A percentile compares a stretch with the other conserved stretches of the same genome.
These are phyloP conservation scores for Codiaeum variegatum DNA, from an alignment of 441 rosid genomes.

Conservation along the genomic window DNA sequence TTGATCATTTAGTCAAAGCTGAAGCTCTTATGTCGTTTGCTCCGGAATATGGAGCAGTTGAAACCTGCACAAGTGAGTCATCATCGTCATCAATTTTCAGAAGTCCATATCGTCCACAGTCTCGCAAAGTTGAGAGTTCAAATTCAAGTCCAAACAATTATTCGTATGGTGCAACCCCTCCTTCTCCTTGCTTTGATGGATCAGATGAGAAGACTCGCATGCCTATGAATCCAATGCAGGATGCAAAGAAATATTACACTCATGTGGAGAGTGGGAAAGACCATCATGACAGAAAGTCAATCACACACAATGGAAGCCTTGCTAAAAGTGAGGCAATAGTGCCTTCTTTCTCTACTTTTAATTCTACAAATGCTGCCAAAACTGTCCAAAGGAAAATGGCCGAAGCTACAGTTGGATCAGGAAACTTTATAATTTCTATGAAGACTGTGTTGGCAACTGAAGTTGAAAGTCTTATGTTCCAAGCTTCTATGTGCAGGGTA, in stretches of 20 bases:
- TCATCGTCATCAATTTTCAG: constrained; percentile 66
- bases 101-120: constrained; percentile 86
- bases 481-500: constrained; percentile 89
- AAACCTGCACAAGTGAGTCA: constrained; percentile 63
- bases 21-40: constrained; percentile 99
- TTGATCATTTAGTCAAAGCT: constrained; percentile 91
- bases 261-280: constrained; percentile 61
- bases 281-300: constrained; percentile 42
- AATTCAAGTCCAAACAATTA: constrained; percentile 71
- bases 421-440: constrained; percentile 47
- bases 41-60: constrained; percentile 97
- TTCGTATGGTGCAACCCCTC: constrained; percentile 82
- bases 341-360: constrained; percentile 51
- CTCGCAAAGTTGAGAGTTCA: constrained; percentile 63
- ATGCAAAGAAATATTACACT: constrained; percentile 61
- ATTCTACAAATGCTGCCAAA: constrained; percentile 52
- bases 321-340: constrained; percentile 46
- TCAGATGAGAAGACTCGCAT: constrained; percentile 57
- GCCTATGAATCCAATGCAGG: constrained; percentile 42
- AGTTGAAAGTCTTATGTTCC: constrained; percentile 84
- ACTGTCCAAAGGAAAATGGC: constrained; percentile 46
- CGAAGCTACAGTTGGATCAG: constrained; percentile 53
- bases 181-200: constrained; percentile 64
- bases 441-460: constrained; percentile 84
- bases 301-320: constrained; percentile 37